Base-by-base conservation (phyloP, 164 flowering plant genomes). In the Umbilicus rupestris region DNA sequence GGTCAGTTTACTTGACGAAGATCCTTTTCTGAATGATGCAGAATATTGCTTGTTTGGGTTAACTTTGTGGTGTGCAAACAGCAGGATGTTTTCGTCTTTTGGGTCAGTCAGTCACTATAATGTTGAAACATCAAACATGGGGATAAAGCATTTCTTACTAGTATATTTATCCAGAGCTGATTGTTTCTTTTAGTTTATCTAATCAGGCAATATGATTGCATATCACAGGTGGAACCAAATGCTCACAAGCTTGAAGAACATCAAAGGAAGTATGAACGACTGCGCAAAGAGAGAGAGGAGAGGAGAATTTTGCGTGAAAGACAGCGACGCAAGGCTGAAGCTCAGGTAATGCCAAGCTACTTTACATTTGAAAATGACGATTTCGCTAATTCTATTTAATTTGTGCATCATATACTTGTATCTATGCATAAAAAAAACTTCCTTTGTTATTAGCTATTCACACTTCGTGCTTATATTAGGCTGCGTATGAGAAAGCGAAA, bases 401-500 rank as follows among this genome's bases (percentile, higher is more conserved):
- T 24, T 26, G 26, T 28, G 31, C 59, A 52, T 20, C 20, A 50
- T 7, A 5, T 17, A 41, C 20, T 64, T 2, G 37, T 39, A 35
- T 22, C 22, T 5, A 26, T 45, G 17, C 55, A 20, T 49, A 2
- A 9, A 6, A 33, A 35, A 3, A 28, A 7, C 28, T 62, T 17
- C 0, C 7, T 35, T 37, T 20, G 39, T 11, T 17, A 14, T n/a
- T 20, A 3, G 15, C 12, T 5, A 0, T 5, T 64, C 14, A 39
- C 30, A 5, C 41, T 55, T 62, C 69, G 15, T 47, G 41, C 50
- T 28, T 66, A 59, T 2, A 71, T 12, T 67, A 94, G 98, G 98
- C 98, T 83, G 97, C 85, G 15, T 91, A 94, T 81, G 97, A 86
- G 73, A 89, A 81, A 77, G 95, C 98, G 24, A 94, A 91, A 82